Percentiles rank a stretch among this genome's conserved stretches.
Conservation (phyloP, 73 alveolate genomes). For the Uronychia setigera region DNA sequence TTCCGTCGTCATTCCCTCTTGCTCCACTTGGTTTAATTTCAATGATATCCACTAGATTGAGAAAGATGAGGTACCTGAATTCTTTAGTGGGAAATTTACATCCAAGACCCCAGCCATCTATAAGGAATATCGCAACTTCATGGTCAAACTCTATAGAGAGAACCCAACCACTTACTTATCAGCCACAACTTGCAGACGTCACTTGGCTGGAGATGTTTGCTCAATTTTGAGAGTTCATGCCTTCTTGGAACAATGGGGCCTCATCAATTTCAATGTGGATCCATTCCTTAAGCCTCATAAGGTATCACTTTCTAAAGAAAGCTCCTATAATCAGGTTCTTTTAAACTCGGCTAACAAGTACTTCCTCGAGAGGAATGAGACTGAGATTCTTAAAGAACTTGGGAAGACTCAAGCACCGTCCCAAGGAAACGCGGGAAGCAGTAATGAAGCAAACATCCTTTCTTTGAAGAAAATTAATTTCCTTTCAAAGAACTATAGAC, state of each 20-base stretch:
- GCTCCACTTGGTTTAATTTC: conserved; percentile 94
- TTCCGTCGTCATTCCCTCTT: conserved; percentile 75
- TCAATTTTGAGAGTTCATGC: conserved; percentile 95
- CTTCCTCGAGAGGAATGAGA: conserved; percentile 23
- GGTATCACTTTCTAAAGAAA: conserved; percentile 73
- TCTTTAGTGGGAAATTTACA: conserved; percentile 92
- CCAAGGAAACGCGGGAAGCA: background rate
- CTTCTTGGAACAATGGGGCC: conserved; percentile 97
- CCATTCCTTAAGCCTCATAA: conserved; percentile 96
- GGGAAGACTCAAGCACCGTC: background rate
- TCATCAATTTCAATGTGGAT: conserved; percentile 95
- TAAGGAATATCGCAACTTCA: conserved; percentile 95
- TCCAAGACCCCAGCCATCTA: conserved; percentile 97
- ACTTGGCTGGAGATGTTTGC: conserved; percentile 98
- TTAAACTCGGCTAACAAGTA: conserved; percentile 68
- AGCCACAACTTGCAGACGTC: conserved; percentile 97
- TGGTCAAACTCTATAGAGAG: conserved; percentile 92
- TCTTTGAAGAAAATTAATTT: conserved; percentile 67
- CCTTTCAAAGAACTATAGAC: conserved; percentile 81
- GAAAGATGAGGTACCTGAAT: conserved; percentile 94
- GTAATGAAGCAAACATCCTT: conserved; percentile 14
- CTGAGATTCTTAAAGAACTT: conserved; percentile 1
- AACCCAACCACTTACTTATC: conserved; percentile 92
- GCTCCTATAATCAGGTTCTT: conserved; percentile 38
- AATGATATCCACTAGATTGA: conserved; percentile 93